Evolutionary conservation across 176 grass and related monocot species (phyloP).

Genomic region (Rhynchospora tenuis): DNA sequence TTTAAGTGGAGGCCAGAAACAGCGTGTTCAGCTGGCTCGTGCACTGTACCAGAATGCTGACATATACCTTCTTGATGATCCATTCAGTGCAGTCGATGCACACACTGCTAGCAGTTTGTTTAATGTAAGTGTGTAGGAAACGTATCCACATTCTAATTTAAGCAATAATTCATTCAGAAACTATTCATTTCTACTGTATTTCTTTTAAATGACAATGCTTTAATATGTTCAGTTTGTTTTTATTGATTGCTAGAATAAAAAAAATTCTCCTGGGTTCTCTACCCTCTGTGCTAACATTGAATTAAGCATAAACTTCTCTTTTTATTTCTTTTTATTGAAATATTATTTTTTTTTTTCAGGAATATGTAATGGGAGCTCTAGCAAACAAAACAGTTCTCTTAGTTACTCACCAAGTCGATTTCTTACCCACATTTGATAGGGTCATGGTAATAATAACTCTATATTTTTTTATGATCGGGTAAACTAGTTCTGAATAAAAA

Average conservation of each 20-base stretch:
- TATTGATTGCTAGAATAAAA: background rate
- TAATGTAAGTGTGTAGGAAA: slow-evolving; percentile 39
- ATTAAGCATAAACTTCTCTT: background rate
- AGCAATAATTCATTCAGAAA: background rate
- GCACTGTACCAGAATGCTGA: slow-evolving; percentile 87
- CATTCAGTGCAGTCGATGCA: slow-evolving; percentile 94
- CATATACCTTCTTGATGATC: slow-evolving; percentile 87
- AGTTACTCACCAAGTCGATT: slow-evolving; percentile 95
- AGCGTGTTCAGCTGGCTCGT: slow-evolving; percentile 84
- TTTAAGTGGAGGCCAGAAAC: slow-evolving; percentile 97
- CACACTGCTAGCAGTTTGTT: slow-evolving; percentile 81
- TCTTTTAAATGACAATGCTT: background rate
- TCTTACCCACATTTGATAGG: slow-evolving; percentile 69
- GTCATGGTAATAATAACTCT: slow-evolving; percentile 45
- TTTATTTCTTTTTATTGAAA: background rate
- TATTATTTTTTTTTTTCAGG: slow-evolving; percentile 30
- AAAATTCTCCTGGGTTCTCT: background rate
- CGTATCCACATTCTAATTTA: background rate
- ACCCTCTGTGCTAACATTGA: background rate
- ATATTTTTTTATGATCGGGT: background rate
- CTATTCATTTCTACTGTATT: background rate
- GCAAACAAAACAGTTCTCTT: slow-evolving; percentile 76
- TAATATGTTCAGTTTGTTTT: background rate
- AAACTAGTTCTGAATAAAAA: background rate
- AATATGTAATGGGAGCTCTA: slow-evolving; percentile 77